Evolutionary conservation across 2,329 filamentous ascomycete species (phyloP).

Genomic region (Cercospora berteroae): DNA sequence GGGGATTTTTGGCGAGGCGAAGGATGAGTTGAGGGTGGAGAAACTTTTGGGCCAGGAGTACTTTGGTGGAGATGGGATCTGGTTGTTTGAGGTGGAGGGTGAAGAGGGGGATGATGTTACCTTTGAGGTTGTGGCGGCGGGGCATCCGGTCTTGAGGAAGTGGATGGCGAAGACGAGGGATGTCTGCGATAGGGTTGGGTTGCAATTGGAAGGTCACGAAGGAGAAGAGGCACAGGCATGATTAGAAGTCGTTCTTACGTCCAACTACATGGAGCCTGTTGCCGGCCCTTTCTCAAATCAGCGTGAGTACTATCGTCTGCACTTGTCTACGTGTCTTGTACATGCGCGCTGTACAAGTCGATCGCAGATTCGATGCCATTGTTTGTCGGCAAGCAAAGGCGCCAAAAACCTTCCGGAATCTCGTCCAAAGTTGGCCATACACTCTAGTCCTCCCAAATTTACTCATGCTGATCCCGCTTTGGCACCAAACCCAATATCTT

Average conservation of each 20-base stretch:
- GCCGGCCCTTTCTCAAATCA: neutral
- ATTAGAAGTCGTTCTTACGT: neutral
- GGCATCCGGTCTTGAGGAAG: slow-evolving; percentile 65
- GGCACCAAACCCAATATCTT: slow-evolving; percentile 3
- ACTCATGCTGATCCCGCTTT: neutral
- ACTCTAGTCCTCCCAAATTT: neutral
- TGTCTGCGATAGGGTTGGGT: slow-evolving; percentile 14
- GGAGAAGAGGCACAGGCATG: neutral
- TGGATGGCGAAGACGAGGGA: slow-evolving; percentile 50
- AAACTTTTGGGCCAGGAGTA: slow-evolving; percentile 64
- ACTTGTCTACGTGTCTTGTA: neutral
- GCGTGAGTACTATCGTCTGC: neutral
- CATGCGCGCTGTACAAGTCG: neutral
- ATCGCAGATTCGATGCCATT: neutral
- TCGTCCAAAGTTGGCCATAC: neutral
- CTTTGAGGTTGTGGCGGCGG: slow-evolving; percentile 62
- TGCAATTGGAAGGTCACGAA: slow-evolving; percentile 11
- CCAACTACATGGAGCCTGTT: neutral
- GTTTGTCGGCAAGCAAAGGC: neutral
- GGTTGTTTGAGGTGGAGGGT: slow-evolving; percentile 58
- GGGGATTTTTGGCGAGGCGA: slow-evolving; percentile 35
- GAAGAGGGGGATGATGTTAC: slow-evolving; percentile 42
- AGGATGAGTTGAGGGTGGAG: slow-evolving; percentile 49
- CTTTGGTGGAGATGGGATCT: slow-evolving; percentile 68
- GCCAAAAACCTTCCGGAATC: neutral